Evolutionary conservation across 2,329 filamentous ascomycete species (phyloP).

Genomic region (Fusarium incarnatum): DNA sequence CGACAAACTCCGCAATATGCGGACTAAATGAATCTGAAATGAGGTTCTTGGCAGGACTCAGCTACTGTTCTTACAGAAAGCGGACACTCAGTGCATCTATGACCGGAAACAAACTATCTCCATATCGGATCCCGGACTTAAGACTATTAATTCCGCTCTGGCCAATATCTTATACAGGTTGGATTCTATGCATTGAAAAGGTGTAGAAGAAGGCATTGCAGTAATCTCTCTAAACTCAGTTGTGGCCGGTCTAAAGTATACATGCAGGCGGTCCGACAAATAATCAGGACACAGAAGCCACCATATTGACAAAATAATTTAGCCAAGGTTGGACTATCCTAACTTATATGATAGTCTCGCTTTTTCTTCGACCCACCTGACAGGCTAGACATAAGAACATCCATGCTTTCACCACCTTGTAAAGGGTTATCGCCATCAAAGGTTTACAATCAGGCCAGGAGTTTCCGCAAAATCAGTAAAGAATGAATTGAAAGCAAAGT

Average conservation of each 20-base stretch:
- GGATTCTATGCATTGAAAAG: not conserved
- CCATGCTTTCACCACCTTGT: not conserved
- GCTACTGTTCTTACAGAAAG: not conserved
- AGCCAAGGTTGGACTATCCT: too few relatives aligned
- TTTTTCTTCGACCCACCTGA: too few relatives aligned
- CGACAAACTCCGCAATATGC: not conserved
- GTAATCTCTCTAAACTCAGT: not conserved
- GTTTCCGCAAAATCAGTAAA: not conserved
- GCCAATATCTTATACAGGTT: not conserved
- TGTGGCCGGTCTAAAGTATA: not conserved
- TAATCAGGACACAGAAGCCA: too few relatives aligned
- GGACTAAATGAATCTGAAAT: not conserved
- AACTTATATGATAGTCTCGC: too few relatives aligned
- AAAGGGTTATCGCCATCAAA: not conserved
- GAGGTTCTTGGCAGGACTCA: not conserved
- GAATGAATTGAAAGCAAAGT: conserved; percentile 10
- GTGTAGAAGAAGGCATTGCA: not conserved
- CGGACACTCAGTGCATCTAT: not conserved
- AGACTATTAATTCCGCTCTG: conserved; percentile 3
- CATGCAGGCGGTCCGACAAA: too few relatives aligned
- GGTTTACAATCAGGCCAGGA: not conserved
- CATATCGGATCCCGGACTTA: conserved; percentile 13
- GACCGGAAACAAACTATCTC: conserved; percentile 8
- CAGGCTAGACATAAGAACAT: not conserved
- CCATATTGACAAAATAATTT: too few relatives aligned